These are phyloP conservation scores for Saturnispora dispora DNA, from an alignment of 805 yeast species.

Conservation along the genomic window DNA sequence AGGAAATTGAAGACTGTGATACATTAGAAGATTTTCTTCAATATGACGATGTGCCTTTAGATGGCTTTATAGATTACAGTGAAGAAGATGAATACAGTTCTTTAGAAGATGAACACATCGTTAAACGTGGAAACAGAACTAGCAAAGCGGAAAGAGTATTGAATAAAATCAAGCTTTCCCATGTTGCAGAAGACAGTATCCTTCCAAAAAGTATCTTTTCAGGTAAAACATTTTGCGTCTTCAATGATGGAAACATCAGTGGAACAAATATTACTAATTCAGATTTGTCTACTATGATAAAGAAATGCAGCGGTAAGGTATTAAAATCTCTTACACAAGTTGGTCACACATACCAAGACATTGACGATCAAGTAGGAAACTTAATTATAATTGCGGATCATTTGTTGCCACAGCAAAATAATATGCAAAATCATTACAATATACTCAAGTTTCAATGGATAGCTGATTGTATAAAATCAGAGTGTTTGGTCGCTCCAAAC, in stretches of 20 bases:
- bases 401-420: background rate
- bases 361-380: background rate
- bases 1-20: conserved; percentile 5
- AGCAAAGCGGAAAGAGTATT: conserved; percentile 2
- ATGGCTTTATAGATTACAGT: conserved; percentile 1
- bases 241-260: conserved; percentile 36
- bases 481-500: conserved; percentile 43
- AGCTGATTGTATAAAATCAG: conserved; percentile 46
- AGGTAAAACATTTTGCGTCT: conserved; percentile 39
- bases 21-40: background rate
- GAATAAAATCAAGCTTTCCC: conserved; percentile 1
- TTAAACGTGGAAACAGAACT: background rate
- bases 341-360: background rate
- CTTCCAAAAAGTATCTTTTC: conserved; percentile 29
- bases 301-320: conserved; percentile 44
- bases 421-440: conserved; percentile 33
- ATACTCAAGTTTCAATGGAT: conserved; percentile 66
- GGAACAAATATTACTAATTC: conserved; percentile 24
- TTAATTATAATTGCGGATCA: conserved; percentile 32
- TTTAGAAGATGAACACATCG: conserved; percentile 1
- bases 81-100: background rate
- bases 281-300: conserved; percentile 28
- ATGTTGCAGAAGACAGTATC: background rate
- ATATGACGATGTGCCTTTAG: background rate
- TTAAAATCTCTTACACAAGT: conserved; percentile 1